Evolutionary conservation across 1,139 yeast genomes (phyloP).

Genomic region (Geotrichum klebahnii): DNA sequence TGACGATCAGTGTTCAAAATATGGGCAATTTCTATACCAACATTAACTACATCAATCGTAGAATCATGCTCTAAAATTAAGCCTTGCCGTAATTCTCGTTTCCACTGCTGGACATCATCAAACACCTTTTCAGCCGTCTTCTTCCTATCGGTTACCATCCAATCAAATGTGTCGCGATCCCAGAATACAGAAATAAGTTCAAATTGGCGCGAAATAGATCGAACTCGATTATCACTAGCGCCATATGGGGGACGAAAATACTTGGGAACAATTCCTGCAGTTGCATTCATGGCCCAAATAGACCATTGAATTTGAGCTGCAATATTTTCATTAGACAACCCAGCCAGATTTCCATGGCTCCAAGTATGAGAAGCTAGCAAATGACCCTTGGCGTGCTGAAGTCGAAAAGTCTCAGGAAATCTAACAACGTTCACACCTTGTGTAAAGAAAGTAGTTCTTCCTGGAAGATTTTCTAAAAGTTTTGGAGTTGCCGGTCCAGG

Average conservation of each 20-base stretch:
- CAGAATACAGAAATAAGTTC: conserved; percentile 86
- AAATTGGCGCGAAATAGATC: conserved; percentile 75
- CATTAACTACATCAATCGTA: conserved; percentile 58
- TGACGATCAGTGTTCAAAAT: conserved; percentile 52
- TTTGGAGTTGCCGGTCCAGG: conserved; percentile 70
- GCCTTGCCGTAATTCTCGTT: conserved; percentile 45
- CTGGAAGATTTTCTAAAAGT: conserved; percentile 51
- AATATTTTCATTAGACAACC: conserved; percentile 69
- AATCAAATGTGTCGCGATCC: conserved; percentile 90
- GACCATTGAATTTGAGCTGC: conserved; percentile 93
- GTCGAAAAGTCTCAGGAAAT: conserved; percentile 66
- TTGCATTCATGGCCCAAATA: conserved; percentile 97
- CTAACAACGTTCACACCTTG: conserved; percentile 75
- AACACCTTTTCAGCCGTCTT: conserved; percentile 52
- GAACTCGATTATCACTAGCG: conserved; percentile 79
- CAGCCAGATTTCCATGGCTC: conserved; percentile 83
- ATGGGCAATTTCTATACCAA: conserved; percentile 56
- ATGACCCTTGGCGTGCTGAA: conserved; percentile 61
- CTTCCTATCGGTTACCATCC: conserved; percentile 54
- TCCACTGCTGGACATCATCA: conserved; percentile 55
- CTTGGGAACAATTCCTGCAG: conserved; percentile 77
- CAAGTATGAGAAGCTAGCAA: conserved; percentile 86
- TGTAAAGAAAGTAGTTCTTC: conserved; percentile 72
- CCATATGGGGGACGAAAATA: conserved; percentile 98
- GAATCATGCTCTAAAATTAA: conserved; percentile 84